These are phyloP conservation scores for Blepharisma undulans DNA, from an alignment of 169 alveolate genomes.

Conservation along the genomic window DNA sequence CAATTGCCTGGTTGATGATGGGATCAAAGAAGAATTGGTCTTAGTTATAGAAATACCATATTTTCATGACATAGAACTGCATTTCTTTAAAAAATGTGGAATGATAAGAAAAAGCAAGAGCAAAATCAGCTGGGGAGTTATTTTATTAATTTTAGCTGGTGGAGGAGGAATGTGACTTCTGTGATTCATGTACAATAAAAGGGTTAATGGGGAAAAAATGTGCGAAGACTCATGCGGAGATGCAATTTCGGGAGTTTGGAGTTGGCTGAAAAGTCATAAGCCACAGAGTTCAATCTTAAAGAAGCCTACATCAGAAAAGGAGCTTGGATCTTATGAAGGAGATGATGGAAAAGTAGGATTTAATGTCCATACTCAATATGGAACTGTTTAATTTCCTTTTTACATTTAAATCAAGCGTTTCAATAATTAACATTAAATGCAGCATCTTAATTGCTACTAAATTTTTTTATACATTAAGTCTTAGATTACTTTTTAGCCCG, in stretches of 20 bases:
- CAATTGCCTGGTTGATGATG: slow-evolving; percentile 9
- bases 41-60: slow-evolving; percentile 23
- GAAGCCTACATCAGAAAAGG: background rate
- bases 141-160: background rate
- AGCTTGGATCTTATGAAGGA: background rate
- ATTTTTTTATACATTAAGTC: background rate
- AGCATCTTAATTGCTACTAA: no score
- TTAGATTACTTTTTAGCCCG: background rate
- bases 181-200: background rate
- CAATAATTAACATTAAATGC: background rate
- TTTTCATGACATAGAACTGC: slow-evolving; percentile 22
- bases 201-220: background rate
- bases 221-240: background rate
- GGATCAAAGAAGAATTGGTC: background rate
- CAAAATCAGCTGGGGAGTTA: background rate
- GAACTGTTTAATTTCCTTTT: slow-evolving; percentile 8
- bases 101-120: background rate
- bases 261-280: background rate
- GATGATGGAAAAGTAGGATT: slow-evolving; percentile 17
- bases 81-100: slow-evolving; percentile 20
- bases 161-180: background rate
- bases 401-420: background rate
- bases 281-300: background rate
- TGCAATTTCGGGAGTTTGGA: background rate
- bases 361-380: slow-evolving; percentile 21